Evolutionary conservation across 106 monocot genomes (phyloP).

Genomic region (Dactylorhiza incarnata): DNA sequence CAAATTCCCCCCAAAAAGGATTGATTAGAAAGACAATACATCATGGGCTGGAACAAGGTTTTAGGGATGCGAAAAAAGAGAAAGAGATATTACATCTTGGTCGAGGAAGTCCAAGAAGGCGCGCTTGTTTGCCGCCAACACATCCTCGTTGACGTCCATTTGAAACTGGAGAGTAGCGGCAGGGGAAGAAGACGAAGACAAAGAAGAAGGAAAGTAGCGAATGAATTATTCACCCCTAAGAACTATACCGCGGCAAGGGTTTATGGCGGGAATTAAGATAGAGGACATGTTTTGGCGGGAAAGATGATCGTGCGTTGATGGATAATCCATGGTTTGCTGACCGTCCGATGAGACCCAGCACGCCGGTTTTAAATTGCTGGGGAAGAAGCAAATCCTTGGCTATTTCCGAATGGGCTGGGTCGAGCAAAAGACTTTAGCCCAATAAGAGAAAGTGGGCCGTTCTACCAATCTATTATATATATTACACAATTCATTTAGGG

Average conservation of each 20-base stretch:
- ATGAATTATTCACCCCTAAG: neutral
- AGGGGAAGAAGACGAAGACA: conserved; percentile 4
- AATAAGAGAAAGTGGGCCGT: too few relatives aligned
- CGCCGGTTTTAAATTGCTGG: too few relatives aligned
- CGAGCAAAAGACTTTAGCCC: too few relatives aligned
- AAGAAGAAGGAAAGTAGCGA: conserved; percentile 6
- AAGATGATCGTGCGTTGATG: neutral
- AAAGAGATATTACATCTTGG: conserved; percentile 46
- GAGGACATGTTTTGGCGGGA: neutral
- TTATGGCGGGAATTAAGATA: neutral
- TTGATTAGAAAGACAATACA: neutral
- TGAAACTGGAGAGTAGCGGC: neutral
- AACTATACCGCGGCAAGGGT: neutral
- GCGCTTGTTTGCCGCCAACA: conserved; percentile 77
- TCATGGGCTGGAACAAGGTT: neutral
- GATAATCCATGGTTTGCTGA: neutral
- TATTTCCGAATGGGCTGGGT: too few relatives aligned
- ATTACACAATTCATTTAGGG: too few relatives aligned
- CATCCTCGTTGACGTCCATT: conserved; percentile 93
- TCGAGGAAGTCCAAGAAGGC: conserved; percentile 81
- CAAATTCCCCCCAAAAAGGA: neutral
- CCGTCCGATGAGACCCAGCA: too few relatives aligned
- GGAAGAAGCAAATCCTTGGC: too few relatives aligned
- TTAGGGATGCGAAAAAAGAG: neutral
- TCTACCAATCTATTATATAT: too few relatives aligned